Base-by-base conservation (phyloP, 305 asterid genomes). In the Solanum hybrid region DNA sequence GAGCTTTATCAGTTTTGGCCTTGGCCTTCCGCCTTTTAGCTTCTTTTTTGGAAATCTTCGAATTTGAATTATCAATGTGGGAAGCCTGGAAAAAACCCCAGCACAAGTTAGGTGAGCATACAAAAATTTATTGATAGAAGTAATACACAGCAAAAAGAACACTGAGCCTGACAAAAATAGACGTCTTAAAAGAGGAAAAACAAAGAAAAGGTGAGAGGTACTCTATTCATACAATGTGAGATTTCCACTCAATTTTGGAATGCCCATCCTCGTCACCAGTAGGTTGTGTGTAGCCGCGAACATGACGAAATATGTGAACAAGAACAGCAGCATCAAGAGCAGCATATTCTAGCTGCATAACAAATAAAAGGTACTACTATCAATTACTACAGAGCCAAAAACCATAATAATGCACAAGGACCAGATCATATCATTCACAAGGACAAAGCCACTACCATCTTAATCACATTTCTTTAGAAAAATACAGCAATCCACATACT, bases 301-400 rank as follows among this genome's bases (percentile, higher is more conserved):
- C 97, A 89, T 94, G 98, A 90, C 93, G 92, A 90, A 97, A 97
- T 92, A 97, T 95, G 94, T 94, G 98, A 90, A 96, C 87, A 75
- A 97, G 99, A 81, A 96, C 99, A 90, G 93, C 98, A 91, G 99
- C 99, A 94, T 97, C 99, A 79, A 97, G 96, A 91, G 99, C 99
- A 89, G 98, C 99, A 91, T 97, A 97, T 89, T 96, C 99, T 77
- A 97, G 92, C 99, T 97, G 96, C 94, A 89, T n/a, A 72, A 56
- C 76, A 51, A 84, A 29, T 84, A 84, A 20, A 29, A 51, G 11
- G 42, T 31, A 56, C 6, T 32, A 56, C 75, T 31, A 85, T 51
- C 76, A 20, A 31, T 10, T 10, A 31, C 38, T 56, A 56, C 87
- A 56, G 76, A 11, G 17, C 40, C 46, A 56, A 31, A 20, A 56